phyloP scores from a whole-genome alignment of 768 basidiomycete species.

The Tricholoma sp. region DNA sequence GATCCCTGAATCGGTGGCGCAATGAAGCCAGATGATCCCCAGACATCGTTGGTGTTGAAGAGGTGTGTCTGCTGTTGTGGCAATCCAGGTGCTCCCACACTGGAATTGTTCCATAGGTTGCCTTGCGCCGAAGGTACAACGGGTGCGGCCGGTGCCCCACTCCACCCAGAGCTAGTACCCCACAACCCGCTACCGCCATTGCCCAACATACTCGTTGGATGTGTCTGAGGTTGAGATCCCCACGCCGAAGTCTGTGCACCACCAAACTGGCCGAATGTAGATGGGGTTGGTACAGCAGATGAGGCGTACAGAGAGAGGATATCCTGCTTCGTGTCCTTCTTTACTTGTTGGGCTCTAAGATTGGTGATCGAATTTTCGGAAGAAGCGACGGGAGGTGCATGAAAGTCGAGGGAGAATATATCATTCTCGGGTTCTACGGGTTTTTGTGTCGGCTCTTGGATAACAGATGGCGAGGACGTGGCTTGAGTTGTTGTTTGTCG shows the following conservation, averaged over 20 bases:
- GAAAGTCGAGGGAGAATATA: slow-evolving; percentile 85
- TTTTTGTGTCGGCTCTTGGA: slow-evolving; percentile 22
- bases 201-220: slow-evolving; percentile 50
- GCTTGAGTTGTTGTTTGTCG: slow-evolving; percentile 12
- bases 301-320: slow-evolving; percentile 79
- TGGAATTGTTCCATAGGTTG: slow-evolving; percentile 34
- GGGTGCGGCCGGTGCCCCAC: slow-evolving; percentile 25
- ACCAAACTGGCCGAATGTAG: slow-evolving; percentile 34
- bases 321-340: slow-evolving; percentile 78
- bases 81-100: slow-evolving; percentile 13
- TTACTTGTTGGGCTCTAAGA: slow-evolving; percentile 26
- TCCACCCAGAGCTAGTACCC: slow-evolving; percentile 69
- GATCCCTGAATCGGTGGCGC: slow-evolving; percentile 24
- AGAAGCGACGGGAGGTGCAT: slow-evolving; percentile 44
- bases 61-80: slow-evolving; percentile 30
- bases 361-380: slow-evolving; percentile 1
- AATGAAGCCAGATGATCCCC: slow-evolving; percentile 40
- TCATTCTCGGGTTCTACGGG: slow-evolving; percentile 45
- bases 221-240: slow-evolving; percentile 16
- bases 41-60: slow-evolving; percentile 54
- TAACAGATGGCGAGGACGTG: slow-evolving; percentile 11
- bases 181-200: slow-evolving; percentile 51
- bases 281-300: slow-evolving; percentile 28
- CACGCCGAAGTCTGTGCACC: slow-evolving; percentile 24
- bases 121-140: slow-evolving; percentile 28